Base-by-base conservation (phyloP, 83 land plant species). In the Picea abies region DNA sequence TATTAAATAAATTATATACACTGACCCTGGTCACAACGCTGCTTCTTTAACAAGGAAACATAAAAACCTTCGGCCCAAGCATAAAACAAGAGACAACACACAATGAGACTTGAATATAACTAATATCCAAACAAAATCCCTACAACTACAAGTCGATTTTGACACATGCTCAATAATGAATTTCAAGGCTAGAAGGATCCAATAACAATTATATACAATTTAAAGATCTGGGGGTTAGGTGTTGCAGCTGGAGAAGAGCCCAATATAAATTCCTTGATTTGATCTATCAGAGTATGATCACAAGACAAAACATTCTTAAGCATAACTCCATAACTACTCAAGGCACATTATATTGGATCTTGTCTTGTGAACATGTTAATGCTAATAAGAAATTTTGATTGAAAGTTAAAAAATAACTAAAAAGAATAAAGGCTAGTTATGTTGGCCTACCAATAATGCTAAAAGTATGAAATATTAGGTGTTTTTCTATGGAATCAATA, bases 31-130 rank as follows among this genome's bases (percentile, higher is more conserved):
- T 86, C 25, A 93, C 94, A 78, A 94, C 82, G 84, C 78, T 85
- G 88, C 87, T 95, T 96, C 80, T 96, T 95, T 83, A 96, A 81
- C 70, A 95, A 87, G 7, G 99, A 97, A 78, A 96, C 96, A 80
- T 96, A 96, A 86, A 96, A 96, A 7, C 99, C 98, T 5, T 94
- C 93, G 77, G 97, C 99, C 98, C 98, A 96, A 44, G 95, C 98
- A 97, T 96, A 82, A 4, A 81, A n/a, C 44, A 29, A 52, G 39
- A 68, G 19, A 69, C 52, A 70, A 37, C n/a, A 4, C 26, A 5
- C 0, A 23, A 47, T 17, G 22, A 29, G 47, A 80, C 63, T 25
- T 39, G 17, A 26, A 37, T 29, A 1, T 5, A 58, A 58, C 32
- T 26, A 25, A 49, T 10, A 61, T 75, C 26, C 32, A 15, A 79